Evolutionary conservation across 2,329 filamentous ascomycete species (phyloP).

Genomic region (Pseudopyricularia javanii): DNA sequence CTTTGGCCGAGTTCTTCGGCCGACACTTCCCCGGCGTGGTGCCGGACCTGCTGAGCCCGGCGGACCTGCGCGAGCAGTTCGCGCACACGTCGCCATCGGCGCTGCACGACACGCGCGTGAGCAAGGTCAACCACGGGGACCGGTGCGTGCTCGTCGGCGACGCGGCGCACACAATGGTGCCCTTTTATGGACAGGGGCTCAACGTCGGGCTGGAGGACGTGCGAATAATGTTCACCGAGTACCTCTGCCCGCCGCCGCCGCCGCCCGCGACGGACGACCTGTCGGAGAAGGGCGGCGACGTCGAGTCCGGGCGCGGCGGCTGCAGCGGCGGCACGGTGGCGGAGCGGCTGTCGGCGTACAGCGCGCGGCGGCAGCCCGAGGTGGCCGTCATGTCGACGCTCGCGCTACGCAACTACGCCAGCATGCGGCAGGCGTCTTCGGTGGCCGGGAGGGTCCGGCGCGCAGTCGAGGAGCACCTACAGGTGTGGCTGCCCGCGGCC

Average conservation of each 20-base stretch:
- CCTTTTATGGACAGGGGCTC: slow-evolving; percentile 97
- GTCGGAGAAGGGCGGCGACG: background rate
- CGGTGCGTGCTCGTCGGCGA: slow-evolving; percentile 82
- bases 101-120: slow-evolving; percentile 85
- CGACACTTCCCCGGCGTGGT: slow-evolving; percentile 71
- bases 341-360: slow-evolving; percentile 54
- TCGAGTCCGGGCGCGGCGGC: background rate
- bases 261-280: slow-evolving; percentile 9
- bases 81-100: slow-evolving; percentile 76
- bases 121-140: slow-evolving; percentile 68
- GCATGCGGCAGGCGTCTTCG: slow-evolving; percentile 83
- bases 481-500: slow-evolving; percentile 59
- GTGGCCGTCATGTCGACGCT: slow-evolving; percentile 86
- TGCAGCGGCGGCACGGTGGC: slow-evolving; percentile 4
- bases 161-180: slow-evolving; percentile 93
- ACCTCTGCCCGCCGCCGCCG: slow-evolving; percentile 51
- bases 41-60: slow-evolving; percentile 53
- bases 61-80: slow-evolving; percentile 64
- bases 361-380: slow-evolving; percentile 59
- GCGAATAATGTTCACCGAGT: slow-evolving; percentile 67
- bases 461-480: slow-evolving; percentile 72
- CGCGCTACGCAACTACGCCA: slow-evolving; percentile 79
- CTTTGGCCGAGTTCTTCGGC: slow-evolving; percentile 63
- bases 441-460: slow-evolving; percentile 71
- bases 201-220: slow-evolving; percentile 95